Base-by-base conservation (phyloP, 805 yeast species). In the Candida ovalis region DNA sequence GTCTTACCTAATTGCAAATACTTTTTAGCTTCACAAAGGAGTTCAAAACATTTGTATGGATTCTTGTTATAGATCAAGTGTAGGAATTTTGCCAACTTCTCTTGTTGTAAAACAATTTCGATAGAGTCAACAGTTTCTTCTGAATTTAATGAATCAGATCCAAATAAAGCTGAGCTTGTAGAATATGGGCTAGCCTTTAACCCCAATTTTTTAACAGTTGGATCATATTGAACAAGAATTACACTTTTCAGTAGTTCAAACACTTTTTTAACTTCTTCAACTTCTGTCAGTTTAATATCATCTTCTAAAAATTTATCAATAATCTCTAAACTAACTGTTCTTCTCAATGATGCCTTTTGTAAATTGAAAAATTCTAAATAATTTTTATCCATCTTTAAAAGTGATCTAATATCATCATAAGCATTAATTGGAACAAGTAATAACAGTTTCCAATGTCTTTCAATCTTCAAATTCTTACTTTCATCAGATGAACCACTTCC, bases 41-140 rank as follows among this genome's bases (percentile, higher is more conserved):
- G 62, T 46, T 74, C 72, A 36, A 76, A 69, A 38, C 78, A 76
- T 8, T 62, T 55, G 54, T 67, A 64, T 25, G 80, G 72, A 58
- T 81, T 77, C 38, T 69, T 70, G 50, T 74, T 72, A 47, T 76
- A 73, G 3, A 90, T 62, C 50, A 86, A 70, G 59, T 86, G 94
- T 2, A 88, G 70, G 12, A 88, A 63, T 58, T 86, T 84, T 19
- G 92, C 82, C 3, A 92, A 63, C 47, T 76, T 74, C 56, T 86
- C 87, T 57, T 81, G 86, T 41, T 74, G 74, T 9, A 58, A 55
- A 23, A 73, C 59, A 50, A 71, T 71, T 5, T 74, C 80, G 4
- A 55, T 25, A 1, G 69, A 58, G 25, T 65, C 69, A 21, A 57
- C 60, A 10, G 53, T 54, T 19, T 52, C 56, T 13, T 61, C 63